A percentile compares a stretch with the other conserved stretches of the same genome.
Evolutionary conservation across 768 basidiomycete genomes (phyloP).

Genomic region (Termitomyces sp.): DNA sequence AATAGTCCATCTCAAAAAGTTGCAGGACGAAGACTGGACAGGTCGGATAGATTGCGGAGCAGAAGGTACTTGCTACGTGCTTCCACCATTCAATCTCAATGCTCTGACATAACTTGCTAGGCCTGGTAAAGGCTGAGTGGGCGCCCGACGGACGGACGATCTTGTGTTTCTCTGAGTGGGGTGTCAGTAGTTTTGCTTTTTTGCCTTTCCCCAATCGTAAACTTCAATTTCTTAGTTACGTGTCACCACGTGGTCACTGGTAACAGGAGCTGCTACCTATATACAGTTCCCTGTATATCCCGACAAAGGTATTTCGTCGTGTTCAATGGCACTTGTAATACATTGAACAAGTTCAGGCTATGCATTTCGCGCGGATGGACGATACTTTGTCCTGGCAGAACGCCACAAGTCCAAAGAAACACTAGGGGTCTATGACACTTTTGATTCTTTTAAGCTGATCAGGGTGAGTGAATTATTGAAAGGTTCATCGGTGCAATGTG

Average conservation of each 20-base stretch:
- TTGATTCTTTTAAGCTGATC: slow-evolving; percentile 65
- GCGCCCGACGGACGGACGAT: slow-evolving; percentile 80
- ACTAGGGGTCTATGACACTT: slow-evolving; percentile 77
- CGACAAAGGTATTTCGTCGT: slow-evolving; percentile 57
- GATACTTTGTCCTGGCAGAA: slow-evolving; percentile 84
- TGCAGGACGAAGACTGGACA: slow-evolving; percentile 76
- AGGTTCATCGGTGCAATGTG: slow-evolving; percentile 2
- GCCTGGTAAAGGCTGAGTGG: slow-evolving; percentile 87
- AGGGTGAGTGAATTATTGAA: slow-evolving; percentile 43
- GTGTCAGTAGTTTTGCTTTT: slow-evolving; percentile 52
- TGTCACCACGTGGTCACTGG: slow-evolving; percentile 82
- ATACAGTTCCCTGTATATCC: slow-evolving; percentile 85
- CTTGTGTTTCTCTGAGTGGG: slow-evolving; percentile 91
- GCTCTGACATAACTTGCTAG: slow-evolving; percentile 22
- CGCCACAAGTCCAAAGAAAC: slow-evolving; percentile 89
- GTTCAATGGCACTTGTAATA: neutral
- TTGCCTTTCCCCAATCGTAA: slow-evolving; percentile 1
- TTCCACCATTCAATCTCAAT: neutral
- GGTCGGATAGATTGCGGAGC: slow-evolving; percentile 76
- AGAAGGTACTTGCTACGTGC: slow-evolving; percentile 42
- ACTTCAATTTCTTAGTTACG: slow-evolving; percentile 52
- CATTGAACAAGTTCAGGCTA: slow-evolving; percentile 49
- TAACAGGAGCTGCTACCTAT: slow-evolving; percentile 70
- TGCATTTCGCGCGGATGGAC: slow-evolving; percentile 74
- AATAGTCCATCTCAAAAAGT: slow-evolving; percentile 71